phyloP scores from a whole-genome alignment of 2,329 filamentous ascomycete species.

The Aspergillus neoniger region DNA sequence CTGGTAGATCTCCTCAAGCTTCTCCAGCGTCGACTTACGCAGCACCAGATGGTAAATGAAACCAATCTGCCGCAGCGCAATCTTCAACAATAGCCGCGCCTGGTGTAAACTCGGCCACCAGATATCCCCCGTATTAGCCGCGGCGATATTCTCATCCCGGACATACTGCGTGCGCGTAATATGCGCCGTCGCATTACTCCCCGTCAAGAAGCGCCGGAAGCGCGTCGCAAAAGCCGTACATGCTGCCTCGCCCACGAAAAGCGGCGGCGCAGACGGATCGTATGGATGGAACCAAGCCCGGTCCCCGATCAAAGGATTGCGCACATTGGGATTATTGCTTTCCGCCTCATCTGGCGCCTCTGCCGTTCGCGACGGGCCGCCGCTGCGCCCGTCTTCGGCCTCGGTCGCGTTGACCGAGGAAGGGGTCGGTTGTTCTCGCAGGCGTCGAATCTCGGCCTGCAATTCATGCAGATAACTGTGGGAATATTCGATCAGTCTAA shows the following conservation, averaged over 20 bases:
- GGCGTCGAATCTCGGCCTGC: slow-evolving; percentile 35
- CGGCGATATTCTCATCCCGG: slow-evolving; percentile 33
- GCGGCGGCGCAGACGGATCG: slow-evolving; percentile 38
- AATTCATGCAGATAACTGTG: slow-evolving; percentile 37
- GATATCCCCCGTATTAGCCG: slow-evolving; percentile 30
- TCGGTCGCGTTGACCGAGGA: slow-evolving; percentile 29
- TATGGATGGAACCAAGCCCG: slow-evolving; percentile 41
- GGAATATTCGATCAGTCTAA: neutral
- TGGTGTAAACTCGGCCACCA: slow-evolving; percentile 41
- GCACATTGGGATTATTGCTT: slow-evolving; percentile 28
- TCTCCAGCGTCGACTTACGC: slow-evolving; percentile 41
- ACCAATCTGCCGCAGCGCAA: slow-evolving; percentile 40
- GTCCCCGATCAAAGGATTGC: slow-evolving; percentile 39
- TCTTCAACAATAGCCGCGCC: slow-evolving; percentile 39
- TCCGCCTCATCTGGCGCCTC: slow-evolving; percentile 27
- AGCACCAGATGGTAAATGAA: slow-evolving; percentile 40
- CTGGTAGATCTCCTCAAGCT: slow-evolving; percentile 43
- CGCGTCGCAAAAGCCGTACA: slow-evolving; percentile 45
- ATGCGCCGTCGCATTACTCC: slow-evolving; percentile 33
- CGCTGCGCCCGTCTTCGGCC: slow-evolving; percentile 17
- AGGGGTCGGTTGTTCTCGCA: slow-evolving; percentile 33
- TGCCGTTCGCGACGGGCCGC: slow-evolving; percentile 19
- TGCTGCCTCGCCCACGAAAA: slow-evolving; percentile 43
- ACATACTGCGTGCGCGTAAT: slow-evolving; percentile 40
- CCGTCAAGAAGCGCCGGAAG: slow-evolving; percentile 39